Base-by-base conservation (phyloP, 192 early-diverging fungal genomes). In the Dissophora globulifera region DNA sequence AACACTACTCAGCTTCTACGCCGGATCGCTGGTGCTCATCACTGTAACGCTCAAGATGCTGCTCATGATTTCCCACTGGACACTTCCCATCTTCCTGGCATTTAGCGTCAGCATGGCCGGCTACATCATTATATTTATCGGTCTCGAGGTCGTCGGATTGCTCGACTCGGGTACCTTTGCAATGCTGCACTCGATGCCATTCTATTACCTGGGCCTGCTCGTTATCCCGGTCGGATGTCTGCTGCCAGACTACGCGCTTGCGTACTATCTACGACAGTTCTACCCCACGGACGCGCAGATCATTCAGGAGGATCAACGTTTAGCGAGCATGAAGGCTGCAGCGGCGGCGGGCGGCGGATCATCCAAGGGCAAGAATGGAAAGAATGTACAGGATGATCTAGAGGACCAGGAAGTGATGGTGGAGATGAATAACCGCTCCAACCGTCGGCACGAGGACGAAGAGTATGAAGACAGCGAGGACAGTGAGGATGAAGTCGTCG, bases 1-100 rank as follows among this genome's bases (percentile, higher is more conserved):
- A 1, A 32, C 72, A 5, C 61, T 67, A 58, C 33, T 76, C 58
- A 67, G 72, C 31, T 76, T 76, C 53, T 67, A 38, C 53, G 72
- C 72, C 4, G 72, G 72, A 3, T 66, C 72, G 0, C 31, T 76
- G 46, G 72, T 76, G 11, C 58, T 76, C 22, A 67, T 76, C 51
- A 76, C 72, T 0, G 72, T 76, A 13, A 76, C 72, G 8, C 72
- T 76, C 58, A 76, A 76, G 64, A 76, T 76, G 72, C 33, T 66
- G 8, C 30, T 76, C 25, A 66, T 67, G 63, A 76, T 76, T 52
- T 67, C 72, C 3, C 63, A 66, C 47, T 76, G 27, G 19, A 76
- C 72, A 13, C 43, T 76, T 49, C 72, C 72, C 2, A 67, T 76
- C 35, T 46, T 60, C 30, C 43, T 62, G 38, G 72, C 72, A 12